These are phyloP conservation scores for Colletotrichum cuscutae DNA, from an alignment of 2,329 filamentous ascomycete species.

Conservation along the genomic window DNA sequence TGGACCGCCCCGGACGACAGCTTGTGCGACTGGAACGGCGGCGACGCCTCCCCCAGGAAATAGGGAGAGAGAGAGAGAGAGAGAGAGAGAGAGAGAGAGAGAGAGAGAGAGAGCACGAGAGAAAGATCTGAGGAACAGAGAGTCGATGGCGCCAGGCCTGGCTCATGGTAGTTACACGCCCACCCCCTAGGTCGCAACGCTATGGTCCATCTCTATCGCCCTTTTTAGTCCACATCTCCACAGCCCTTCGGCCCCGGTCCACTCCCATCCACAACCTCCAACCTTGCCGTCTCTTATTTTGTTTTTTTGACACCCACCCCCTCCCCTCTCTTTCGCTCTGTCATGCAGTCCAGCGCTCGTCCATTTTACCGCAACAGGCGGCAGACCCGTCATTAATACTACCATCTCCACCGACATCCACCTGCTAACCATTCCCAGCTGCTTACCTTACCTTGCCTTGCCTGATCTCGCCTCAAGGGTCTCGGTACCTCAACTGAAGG, in stretches of 20 bases:
- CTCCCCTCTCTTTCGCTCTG: constrained; percentile 11
- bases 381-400: constrained; percentile 39
- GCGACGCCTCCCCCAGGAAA: constrained; percentile 18
- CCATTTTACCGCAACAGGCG: constrained; percentile 49
- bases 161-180: constrained; percentile 18
- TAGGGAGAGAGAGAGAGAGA: too few relatives aligned
- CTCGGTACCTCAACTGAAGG: neutral
- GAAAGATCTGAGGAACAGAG: neutral
- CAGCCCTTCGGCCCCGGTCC: constrained; percentile 22
- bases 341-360: constrained; percentile 34
- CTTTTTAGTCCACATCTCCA: neutral
- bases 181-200: constrained; percentile 20
- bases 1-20: constrained; percentile 17
- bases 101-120: too few relatives aligned
- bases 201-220: constrained; percentile 5
- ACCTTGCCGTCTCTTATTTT: constrained; percentile 31
- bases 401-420: constrained; percentile 36
- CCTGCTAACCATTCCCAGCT: constrained; percentile 38
- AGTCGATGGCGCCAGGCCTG: constrained; percentile 1
- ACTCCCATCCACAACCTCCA: constrained; percentile 34
- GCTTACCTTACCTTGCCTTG: constrained; percentile 22
- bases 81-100: too few relatives aligned
- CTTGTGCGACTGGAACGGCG: constrained; percentile 26
- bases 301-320: constrained; percentile 26
- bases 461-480: constrained; percentile 28